Percentiles rank a stretch among this genome's conserved stretches.
Evolutionary conservation across 108 stramenopile species (phyloP).

Genomic region (Pseudonitzschia pungens): DNA sequence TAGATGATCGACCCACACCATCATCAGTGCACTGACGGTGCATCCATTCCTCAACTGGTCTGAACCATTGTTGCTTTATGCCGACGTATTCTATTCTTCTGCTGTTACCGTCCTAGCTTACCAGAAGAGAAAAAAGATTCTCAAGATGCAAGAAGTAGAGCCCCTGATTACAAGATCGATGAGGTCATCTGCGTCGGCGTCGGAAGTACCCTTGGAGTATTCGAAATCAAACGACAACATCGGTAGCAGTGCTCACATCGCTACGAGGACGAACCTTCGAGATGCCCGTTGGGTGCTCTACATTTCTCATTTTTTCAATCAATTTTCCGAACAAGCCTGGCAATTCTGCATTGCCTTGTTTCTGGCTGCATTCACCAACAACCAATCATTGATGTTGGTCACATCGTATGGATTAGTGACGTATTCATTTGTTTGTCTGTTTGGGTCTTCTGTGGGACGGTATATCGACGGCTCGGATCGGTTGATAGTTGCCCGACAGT

Average conservation of each 20-base stretch:
- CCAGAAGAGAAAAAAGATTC: neutral
- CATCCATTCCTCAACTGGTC: too few species aligned
- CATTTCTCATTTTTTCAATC: constrained; percentile 54
- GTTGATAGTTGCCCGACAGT: constrained; percentile 41
- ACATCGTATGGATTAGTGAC: constrained; percentile 54
- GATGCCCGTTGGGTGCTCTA: constrained; percentile 43
- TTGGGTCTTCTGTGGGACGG: constrained; percentile 38
- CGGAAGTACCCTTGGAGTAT: neutral
- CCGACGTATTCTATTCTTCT: too few species aligned
- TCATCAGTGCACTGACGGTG: too few species aligned
- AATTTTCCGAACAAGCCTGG: constrained; percentile 60
- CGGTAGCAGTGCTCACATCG: neutral
- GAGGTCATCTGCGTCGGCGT: neutral
- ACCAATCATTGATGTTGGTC: constrained; percentile 49
- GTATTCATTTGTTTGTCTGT: constrained; percentile 27
- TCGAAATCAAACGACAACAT: neutral
- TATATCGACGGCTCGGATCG: constrained; percentile 46
- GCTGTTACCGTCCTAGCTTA: too few species aligned
- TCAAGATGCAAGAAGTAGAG: neutral
- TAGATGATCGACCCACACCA: neutral
- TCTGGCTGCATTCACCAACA: constrained; percentile 56
- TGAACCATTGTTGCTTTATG: too few species aligned
- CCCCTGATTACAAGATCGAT: neutral
- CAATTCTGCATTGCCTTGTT: constrained; percentile 64
- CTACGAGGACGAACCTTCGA: neutral